These are phyloP conservation scores for Coemansia sp. DNA, from an alignment of 192 early-diverging fungal genomes.

Conservation along the genomic window DNA sequence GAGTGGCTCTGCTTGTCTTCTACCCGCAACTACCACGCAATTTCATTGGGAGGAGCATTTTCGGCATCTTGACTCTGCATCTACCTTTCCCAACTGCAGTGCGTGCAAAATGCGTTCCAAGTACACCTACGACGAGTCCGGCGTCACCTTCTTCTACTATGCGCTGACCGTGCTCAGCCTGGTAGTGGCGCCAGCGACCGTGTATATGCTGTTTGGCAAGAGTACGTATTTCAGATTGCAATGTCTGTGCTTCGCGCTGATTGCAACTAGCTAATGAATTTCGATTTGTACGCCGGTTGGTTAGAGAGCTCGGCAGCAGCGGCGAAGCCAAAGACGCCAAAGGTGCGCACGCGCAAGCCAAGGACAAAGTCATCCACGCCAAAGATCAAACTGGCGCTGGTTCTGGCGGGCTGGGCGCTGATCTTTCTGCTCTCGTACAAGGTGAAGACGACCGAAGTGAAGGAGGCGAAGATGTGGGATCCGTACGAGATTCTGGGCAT, in stretches of 20 bases:
- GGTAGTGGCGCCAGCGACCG: constrained; percentile 74
- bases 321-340: constrained; percentile 44
- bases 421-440: constrained; percentile 49
- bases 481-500: constrained; percentile 92
- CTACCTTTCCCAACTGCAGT: constrained; percentile 9
- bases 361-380: constrained; percentile 27
- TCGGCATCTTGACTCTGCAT: constrained; percentile 3
- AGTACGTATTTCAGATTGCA: constrained; percentile 10
- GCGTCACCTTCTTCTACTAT: constrained; percentile 94
- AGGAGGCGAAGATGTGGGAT: constrained; percentile 76
- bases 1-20: background rate
- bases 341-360: constrained; percentile 28
- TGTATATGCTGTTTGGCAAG: constrained; percentile 48
- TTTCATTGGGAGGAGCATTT: too few species aligned
- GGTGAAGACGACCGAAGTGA: constrained; percentile 56
- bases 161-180: constrained; percentile 78
- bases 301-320: constrained; percentile 22
- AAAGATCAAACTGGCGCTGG: constrained; percentile 31
- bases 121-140: constrained; percentile 93
- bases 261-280: background rate
- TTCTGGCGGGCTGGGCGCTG: constrained; percentile 41
- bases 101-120: constrained; percentile 57
- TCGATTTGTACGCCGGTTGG: background rate
- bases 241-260: background rate
- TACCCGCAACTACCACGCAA: too few species aligned